These are phyloP conservation scores for Yamadazyma jaroonii DNA, from an alignment of 1,139 yeast species.

Conservation along the genomic window DNA sequence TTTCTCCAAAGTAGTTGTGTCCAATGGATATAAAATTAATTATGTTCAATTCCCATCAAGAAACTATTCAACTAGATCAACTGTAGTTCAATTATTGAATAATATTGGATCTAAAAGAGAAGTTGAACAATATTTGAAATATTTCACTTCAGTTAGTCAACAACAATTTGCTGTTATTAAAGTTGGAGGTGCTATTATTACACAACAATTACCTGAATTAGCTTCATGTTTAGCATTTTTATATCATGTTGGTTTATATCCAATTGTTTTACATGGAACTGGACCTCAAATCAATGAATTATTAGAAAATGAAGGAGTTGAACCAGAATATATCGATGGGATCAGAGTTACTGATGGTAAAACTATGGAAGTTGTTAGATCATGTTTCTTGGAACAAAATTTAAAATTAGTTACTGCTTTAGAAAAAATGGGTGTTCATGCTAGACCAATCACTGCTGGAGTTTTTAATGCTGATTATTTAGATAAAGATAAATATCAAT, in stretches of 20 bases:
- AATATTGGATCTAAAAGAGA: constrained; percentile 96
- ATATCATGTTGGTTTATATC: constrained; percentile 96
- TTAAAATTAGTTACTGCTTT: constrained; percentile 91
- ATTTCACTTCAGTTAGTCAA: constrained; percentile 91
- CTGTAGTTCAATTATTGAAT: constrained; percentile 90
- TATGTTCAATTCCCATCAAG: background rate
- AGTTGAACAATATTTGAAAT: constrained; percentile 94
- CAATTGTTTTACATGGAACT: constrained; percentile 95
- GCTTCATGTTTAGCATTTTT: constrained; percentile 95
- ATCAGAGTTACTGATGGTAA: constrained; percentile 92
- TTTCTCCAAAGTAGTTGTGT: constrained; percentile 7
- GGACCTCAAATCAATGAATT: constrained; percentile 98
- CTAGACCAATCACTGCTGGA: constrained; percentile 98
- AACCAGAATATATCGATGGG: constrained; percentile 94
- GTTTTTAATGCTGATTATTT: constrained; percentile 92
- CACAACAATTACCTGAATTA: constrained; percentile 86
- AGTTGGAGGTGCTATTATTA: constrained; percentile 98
- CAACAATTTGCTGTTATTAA: constrained; percentile 98
- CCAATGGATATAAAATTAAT: constrained; percentile 89
- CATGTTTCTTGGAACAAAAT: constrained; percentile 93
- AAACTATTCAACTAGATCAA: constrained; percentile 70
- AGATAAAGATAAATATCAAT: constrained; percentile 84
- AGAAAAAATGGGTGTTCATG: constrained; percentile 94
- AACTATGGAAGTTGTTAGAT: constrained; percentile 94
- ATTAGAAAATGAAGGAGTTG: constrained; percentile 90